Conservation (phyloP, 495 filamentous ascomycete species). For the Neurospora cerealis region DNA sequence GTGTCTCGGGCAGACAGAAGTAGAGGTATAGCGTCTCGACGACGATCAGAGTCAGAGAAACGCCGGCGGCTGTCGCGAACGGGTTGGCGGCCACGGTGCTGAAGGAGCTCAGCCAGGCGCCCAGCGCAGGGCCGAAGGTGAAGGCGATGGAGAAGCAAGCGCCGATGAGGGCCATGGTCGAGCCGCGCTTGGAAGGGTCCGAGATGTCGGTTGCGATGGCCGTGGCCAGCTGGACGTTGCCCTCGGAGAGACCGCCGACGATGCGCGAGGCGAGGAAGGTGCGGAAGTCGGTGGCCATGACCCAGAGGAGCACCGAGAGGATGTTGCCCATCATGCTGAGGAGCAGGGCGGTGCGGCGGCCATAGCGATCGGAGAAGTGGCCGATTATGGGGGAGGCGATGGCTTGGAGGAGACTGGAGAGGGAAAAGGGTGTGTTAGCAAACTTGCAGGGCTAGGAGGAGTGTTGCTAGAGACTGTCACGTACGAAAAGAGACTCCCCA, state of each 20-base stretch:
- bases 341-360: constrained; percentile 78
- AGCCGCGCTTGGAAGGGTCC: constrained; percentile 66
- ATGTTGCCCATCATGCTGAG: constrained; percentile 95
- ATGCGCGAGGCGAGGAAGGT: constrained; percentile 89
- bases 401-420: constrained; percentile 62
- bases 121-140: constrained; percentile 87
- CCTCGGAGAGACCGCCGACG: constrained; percentile 89
- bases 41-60: constrained; percentile 73
- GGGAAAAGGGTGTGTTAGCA: neutral
- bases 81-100: constrained; percentile 76
- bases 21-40: constrained; percentile 87
- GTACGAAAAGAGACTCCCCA: constrained; percentile 81
- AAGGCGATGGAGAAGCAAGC: constrained; percentile 97
- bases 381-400: constrained; percentile 89
- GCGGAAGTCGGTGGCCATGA: constrained; percentile 82
- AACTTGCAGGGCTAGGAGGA: neutral
- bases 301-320: constrained; percentile 85
- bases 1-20: constrained; percentile 76
- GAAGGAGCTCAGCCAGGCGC: constrained; percentile 69
- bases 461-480: neutral
- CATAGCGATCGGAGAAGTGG: constrained; percentile 76
- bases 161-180: constrained; percentile 92
- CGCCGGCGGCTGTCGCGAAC: constrained; percentile 80
- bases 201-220: constrained; percentile 96
- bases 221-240: constrained; percentile 92